Base-by-base conservation (phyloP, 805 yeast species). In the Cyberlindnera veronae region DNA sequence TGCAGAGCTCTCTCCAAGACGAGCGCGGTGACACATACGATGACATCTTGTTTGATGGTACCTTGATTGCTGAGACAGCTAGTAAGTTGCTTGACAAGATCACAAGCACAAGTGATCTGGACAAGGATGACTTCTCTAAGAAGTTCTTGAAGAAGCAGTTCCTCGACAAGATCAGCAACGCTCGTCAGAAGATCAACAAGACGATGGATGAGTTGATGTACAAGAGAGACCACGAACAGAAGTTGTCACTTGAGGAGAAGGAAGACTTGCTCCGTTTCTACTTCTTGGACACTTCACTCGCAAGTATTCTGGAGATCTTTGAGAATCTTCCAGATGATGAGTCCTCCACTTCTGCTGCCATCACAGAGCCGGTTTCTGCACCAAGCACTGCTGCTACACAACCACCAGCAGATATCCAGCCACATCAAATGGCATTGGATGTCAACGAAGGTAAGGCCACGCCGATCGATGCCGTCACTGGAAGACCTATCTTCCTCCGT, bases 41-140 rank as follows among this genome's bases (percentile, higher is more conserved):
- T 57, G 91, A 84, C 48, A 66, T 84, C 35, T 71, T 84, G 59
- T 82, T 80, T 57, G 91, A 84, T 62, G 93, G 91, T 6, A 74
- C 88, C 0, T 64, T 84, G 41, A 68, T 84, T 35, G 80, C 87
- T 53, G 82, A 81, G 57, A 75, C 87, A 2, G 91, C 90, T 0
- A 88, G 80, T 45, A 75, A 77, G 44, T 60, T 84, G 39, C 60
- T 84, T 39, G 75, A 68, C 36, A 66, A 63, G 44, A 49, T 67
- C 23, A 58, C 58, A 30, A 34, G 50, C 6, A 26, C 49, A n/a
- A 39, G 43, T 18, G 46, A 41, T 30, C 39, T 50, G 19, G 49
- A 45, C 18, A 42, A 46, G 41, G 58, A 72, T 39, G 65, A 62
- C 32, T 60, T 64, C 41, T 58, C 67, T 3, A 60, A 61, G 53